phyloP scores from a whole-genome alignment of 2,329 filamentous ascomycete genomes.

The Coniochaeta hoffmannii region DNA sequence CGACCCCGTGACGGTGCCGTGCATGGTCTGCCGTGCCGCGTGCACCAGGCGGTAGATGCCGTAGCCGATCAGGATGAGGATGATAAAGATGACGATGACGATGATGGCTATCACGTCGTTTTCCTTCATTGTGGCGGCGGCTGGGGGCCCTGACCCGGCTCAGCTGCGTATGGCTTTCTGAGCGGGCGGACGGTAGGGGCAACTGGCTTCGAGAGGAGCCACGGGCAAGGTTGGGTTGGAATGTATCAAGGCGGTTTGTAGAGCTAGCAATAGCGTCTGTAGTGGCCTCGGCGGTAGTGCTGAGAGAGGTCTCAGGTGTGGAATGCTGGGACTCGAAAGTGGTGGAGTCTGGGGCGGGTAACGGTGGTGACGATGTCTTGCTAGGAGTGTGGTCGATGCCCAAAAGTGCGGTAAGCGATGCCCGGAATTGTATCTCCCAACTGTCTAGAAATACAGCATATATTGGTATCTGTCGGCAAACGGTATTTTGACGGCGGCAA shows the following conservation, averaged over 20 bases:
- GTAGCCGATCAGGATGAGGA: conserved; percentile 54
- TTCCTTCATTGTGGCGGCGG: conserved; percentile 43
- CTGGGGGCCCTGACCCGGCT: conserved; percentile 2
- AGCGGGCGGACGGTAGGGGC: neutral
- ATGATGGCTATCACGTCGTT: conserved; percentile 64
- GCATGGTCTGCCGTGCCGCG: conserved; percentile 35
- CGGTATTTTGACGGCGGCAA: neutral
- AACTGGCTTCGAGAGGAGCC: neutral
- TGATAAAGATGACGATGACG: conserved; percentile 58
- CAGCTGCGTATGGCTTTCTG: neutral
- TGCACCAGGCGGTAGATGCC: conserved; percentile 57
- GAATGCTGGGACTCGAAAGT: neutral
- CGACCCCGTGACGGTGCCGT: conserved; percentile 25
- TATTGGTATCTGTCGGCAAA: too few relatives aligned
- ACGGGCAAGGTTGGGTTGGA: neutral
- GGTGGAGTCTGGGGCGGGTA: neutral
- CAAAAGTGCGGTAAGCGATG: neutral
- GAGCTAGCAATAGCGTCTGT: neutral
- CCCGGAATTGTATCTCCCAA: neutral
- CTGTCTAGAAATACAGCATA: neutral
- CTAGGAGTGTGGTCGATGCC: neutral
- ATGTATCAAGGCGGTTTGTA: neutral
- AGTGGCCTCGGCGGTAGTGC: neutral
- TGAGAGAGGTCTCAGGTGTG: neutral
- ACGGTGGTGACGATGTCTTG: neutral